Evolutionary conservation across 768 basidiomycete genomes (phyloP), one percentile per base, ranked within the genome.

Genomic region (Hygrocybe punicea): DNA sequence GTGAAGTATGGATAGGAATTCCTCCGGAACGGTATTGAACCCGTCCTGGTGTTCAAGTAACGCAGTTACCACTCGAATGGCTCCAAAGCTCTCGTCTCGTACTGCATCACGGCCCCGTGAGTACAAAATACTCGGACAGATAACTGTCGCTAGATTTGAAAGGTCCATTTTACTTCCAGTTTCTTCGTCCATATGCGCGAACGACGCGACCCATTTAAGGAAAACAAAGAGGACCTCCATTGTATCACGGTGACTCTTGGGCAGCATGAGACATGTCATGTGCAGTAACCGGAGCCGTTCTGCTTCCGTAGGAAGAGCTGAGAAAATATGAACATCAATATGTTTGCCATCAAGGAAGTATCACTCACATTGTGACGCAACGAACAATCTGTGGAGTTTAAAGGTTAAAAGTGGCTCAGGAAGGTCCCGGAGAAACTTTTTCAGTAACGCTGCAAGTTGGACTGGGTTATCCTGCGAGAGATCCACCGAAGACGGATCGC

Each of bases 91-190:
- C 69, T 98, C 95, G 71, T 97, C 96, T 55, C 89, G 84, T 44
- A 89, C 84, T 1, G 92, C 87, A 65, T 98, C 89, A 53, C 85
- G 83, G 17, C 88, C 87, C 56, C 89, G 81, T 39, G 91, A 88
- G 70, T 95, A 97, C 37, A 99, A 84, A 60, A 99, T 98, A 65
- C 93, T 98, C n/a, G 97, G 97, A 66, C 90, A 89, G 63, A 98
- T 95, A 72, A 98, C 96, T 8, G 93, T 98, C 35, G 97, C 93
- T 62, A 99, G 81, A 71, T 99, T 99, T 16, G 81, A 81, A 47
- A 98, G 78, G 71, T 99, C 97, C 97, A 99, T 99, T 76, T 96
- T 95, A 75, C 91, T 95, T 40, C 95, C 95, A 0, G 96, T 98
- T 67, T 92, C 91, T 63, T 94, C 93, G 66, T 98, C 95, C 78